Conservation (phyloP, 2,329 filamentous ascomycete species). For the Anisogramma anomala region DNA sequence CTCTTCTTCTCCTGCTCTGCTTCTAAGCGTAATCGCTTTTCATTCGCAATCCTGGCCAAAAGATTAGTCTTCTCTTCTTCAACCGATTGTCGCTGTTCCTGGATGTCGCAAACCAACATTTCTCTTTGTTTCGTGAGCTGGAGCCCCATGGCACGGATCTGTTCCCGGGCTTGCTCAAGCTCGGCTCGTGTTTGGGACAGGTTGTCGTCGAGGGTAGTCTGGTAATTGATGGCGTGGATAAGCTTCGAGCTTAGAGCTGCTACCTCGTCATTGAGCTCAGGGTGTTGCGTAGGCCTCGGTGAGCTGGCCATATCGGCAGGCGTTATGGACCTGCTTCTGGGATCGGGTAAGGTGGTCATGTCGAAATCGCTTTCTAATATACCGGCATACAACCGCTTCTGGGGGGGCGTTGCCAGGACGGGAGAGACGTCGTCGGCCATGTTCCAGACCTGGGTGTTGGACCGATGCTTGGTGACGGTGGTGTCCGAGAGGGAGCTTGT, state of each 20-base stretch:
- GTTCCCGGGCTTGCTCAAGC: constrained; percentile 59
- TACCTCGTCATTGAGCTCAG: constrained; percentile 60
- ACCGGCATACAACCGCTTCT: constrained; percentile 22
- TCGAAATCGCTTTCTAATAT: constrained; percentile 43
- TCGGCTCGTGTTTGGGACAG: constrained; percentile 74
- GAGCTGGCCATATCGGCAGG: constrained; percentile 28
- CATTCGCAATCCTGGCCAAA: constrained; percentile 48
- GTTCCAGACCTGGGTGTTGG: constrained; percentile 26
- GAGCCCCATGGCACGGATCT: constrained; percentile 56
- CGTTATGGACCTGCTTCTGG: constrained; percentile 41
- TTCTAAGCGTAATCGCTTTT: constrained; percentile 51
- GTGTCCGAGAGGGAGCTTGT: constrained; percentile 25
- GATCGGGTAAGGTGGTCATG: constrained; percentile 59
- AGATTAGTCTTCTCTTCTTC: constrained; percentile 59
- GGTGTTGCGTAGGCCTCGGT: constrained; percentile 32
- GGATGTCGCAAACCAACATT: constrained; percentile 60
- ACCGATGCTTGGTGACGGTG: constrained; percentile 28
- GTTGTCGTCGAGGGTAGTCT: constrained; percentile 82
- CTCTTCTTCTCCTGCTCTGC: constrained; percentile 71
- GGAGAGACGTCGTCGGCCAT: constrained; percentile 24
- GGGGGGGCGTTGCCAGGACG: constrained; percentile 15
- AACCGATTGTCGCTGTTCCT: constrained; percentile 63
- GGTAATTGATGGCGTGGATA: constrained; percentile 94
- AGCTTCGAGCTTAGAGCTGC: constrained; percentile 88
- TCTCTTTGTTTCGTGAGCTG: constrained; percentile 57